These are phyloP conservation scores for Colletotrichum gloeosporioides DNA, from an alignment of 2,329 filamentous ascomycete species.

Conservation along the genomic window DNA sequence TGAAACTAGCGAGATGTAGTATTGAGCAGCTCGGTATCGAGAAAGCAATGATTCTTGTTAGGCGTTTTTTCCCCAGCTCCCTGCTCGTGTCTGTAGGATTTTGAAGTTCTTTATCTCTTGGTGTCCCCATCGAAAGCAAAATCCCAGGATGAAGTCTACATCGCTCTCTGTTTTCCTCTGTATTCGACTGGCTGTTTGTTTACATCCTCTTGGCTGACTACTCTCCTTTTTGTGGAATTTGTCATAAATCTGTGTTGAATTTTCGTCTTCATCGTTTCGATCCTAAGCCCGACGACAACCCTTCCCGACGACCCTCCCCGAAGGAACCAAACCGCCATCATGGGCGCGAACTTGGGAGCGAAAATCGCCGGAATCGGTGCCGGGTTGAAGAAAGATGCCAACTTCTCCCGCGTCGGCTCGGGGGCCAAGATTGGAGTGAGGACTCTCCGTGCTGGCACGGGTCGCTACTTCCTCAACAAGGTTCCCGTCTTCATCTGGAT, in stretches of 20 bases:
- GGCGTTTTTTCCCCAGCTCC: background rate
- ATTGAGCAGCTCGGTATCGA: background rate
- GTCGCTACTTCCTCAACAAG: background rate
- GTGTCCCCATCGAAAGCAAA: background rate
- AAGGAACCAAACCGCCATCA: background rate
- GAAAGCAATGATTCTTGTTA: background rate
- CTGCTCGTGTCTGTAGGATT: background rate
- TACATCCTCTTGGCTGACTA: background rate
- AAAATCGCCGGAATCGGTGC: background rate
- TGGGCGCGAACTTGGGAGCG: background rate
- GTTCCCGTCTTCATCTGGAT: background rate
- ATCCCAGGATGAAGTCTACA: background rate
- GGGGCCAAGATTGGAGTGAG: background rate
- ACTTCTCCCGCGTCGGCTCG: background rate
- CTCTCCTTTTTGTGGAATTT: background rate
- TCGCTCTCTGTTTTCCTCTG: background rate
- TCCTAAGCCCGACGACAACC: background rate
- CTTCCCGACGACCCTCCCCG: background rate
- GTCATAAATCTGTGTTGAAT: background rate
- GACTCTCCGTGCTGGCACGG: background rate
- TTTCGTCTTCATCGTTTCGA: background rate
- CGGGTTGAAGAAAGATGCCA: background rate
- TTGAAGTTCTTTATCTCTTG: background rate
- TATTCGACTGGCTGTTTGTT: background rate
- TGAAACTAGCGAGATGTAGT: background rate